phyloP scores from a whole-genome alignment of 306 rosid genomes.

The Lathyrus tuberosus region DNA sequence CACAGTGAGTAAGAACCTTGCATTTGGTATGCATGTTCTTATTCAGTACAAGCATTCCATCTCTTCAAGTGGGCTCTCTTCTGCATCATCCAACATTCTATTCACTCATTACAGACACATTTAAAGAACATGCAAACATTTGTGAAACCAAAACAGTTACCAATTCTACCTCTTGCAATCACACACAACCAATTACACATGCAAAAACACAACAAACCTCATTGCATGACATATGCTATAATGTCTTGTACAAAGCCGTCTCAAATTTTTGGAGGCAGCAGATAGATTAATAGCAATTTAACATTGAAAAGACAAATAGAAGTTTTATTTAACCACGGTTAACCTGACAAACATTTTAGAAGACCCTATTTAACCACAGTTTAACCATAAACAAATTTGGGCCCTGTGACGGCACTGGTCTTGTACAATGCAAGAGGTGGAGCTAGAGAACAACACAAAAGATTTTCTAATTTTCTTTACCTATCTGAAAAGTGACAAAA shows the following conservation, averaged over 20 bases:
- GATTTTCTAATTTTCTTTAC: neutral
- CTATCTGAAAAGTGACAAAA: neutral
- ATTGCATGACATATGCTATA: neutral
- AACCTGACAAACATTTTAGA: too few relatives aligned
- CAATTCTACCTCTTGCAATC: neutral
- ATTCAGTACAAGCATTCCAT: neutral
- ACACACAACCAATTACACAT: neutral
- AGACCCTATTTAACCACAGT: too few relatives aligned
- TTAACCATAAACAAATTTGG: too few relatives aligned
- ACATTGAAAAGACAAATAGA: too few relatives aligned
- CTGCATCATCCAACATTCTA: conserved; percentile 5
- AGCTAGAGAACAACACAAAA: neutral
- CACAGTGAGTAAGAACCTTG: neutral
- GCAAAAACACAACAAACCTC: conserved; percentile 19
- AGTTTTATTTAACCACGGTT: too few relatives aligned
- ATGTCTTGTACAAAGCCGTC: neutral
- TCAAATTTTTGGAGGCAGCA: too few relatives aligned
- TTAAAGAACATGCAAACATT: neutral
- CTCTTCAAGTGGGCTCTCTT: conserved; percentile 8
- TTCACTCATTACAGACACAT: neutral
- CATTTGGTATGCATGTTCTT: neutral
- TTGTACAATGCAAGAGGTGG: neutral
- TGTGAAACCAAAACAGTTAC: neutral
- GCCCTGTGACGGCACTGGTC: neutral
- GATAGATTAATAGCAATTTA: too few relatives aligned